Base-by-base conservation (phyloP, 2,329 filamentous ascomycete species). In the Fusarium decemcellulare region DNA sequence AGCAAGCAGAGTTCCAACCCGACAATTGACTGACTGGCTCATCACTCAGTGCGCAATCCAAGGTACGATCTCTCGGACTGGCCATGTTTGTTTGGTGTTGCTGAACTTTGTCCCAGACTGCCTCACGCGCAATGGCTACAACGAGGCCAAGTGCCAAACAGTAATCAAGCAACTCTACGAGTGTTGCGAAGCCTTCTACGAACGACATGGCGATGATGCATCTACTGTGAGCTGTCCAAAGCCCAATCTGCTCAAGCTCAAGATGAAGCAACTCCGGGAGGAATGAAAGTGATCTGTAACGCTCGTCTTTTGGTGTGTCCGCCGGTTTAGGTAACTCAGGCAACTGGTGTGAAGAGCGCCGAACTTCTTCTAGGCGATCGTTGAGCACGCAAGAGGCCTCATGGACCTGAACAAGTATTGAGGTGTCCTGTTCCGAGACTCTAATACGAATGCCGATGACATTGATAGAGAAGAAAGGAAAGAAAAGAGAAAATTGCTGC, bases 371-470 rank as follows among this genome's bases (percentile, higher is more conserved):
- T 93, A 92, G 95, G 92, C 93, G 87, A 93, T 94, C 93, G 91
- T 95, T 89, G 94, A 99, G 96, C 96, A 93, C 95, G 95, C 93
- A 85, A 85, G 92, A 95, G 93, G 88, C 91, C 88, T 83, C 86
- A 81, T 81, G 86, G 90, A 88, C 89, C 93, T 97, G 93, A 93
- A 93, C 90, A 94, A 94, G 92, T 89, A 98, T 88, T 93, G 93
- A 95, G 75, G 79, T 79, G 81, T 90, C 92, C 90, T 93, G 90
- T 90, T 92, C 92, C 95, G 95, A 97, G 96, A 99, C 96, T 99
- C 96, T 98, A 98, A 95, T 93, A 93, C 93, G 90, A 91, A 92
- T 91, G 94, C 91, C 90, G 79, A 86, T 89, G 90, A 93, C 91
- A 93, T 93, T 95, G 85, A 81, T 85, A 81, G 80, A 82, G 82